Conservation (phyloP, 2,329 filamentous ascomycete genomes). For the Diaporthe citrichinensis region DNA sequence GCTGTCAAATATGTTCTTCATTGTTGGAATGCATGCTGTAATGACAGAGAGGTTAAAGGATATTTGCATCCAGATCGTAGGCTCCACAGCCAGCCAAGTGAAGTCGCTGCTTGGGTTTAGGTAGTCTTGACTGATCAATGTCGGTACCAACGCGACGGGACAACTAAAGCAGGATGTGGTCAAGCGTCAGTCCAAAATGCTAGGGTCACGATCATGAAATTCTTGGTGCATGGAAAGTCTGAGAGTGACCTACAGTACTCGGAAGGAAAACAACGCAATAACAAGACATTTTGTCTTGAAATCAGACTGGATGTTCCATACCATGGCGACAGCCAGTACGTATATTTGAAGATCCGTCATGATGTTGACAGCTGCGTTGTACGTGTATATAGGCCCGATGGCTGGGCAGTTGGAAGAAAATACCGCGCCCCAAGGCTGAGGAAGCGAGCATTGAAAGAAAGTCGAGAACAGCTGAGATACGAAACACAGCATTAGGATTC, state of each 20-base stretch:
- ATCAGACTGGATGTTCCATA: neutral
- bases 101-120: neutral
- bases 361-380: neutral
- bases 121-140: neutral
- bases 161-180: neutral
- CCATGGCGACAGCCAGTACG: neutral
- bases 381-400: neutral
- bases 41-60: neutral
- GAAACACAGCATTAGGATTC: neutral
- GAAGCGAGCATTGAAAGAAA: neutral
- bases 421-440: neutral
- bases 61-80: neutral
- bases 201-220: neutral
- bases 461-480: neutral
- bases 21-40: neutral
- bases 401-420: neutral
- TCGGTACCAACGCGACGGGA: neutral
- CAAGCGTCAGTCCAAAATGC: neutral
- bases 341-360: neutral
- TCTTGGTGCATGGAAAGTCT: neutral
- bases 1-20: conserved; percentile 37
- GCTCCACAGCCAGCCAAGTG: neutral
- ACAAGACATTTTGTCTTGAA: neutral
- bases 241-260: neutral
- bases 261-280: neutral